A percentile compares a stretch with the other conserved stretches of the same genome.
These are phyloP conservation scores for Beauveria caledonica DNA, from an alignment of 2,329 filamentous ascomycete species.

Conservation along the genomic window DNA sequence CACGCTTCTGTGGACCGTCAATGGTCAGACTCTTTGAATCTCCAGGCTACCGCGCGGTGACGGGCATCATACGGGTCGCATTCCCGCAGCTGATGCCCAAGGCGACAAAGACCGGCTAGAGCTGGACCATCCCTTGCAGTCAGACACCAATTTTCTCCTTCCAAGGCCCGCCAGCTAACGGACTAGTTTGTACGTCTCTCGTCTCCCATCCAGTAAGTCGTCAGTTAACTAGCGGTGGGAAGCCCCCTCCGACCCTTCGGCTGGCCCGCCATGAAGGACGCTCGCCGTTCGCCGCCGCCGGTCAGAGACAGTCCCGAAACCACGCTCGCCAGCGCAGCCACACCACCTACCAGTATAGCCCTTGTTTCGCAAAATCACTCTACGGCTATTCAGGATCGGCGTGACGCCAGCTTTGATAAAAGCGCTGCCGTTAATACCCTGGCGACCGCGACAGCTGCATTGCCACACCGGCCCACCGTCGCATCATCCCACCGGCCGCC, in stretches of 20 bases:
- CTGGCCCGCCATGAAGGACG: conserved; percentile 3
- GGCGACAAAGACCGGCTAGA: neutral
- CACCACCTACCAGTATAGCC: neutral
- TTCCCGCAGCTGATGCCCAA: neutral
- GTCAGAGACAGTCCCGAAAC: conserved; percentile 1
- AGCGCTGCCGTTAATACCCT: conserved; percentile 1
- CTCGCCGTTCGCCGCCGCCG: conserved; percentile 1
- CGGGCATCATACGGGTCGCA: neutral
- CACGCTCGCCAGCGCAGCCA: neutral
- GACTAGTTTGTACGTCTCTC: neutral
- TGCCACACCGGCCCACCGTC: conserved; percentile 5
- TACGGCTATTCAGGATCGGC: neutral
- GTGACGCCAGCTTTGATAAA: neutral
- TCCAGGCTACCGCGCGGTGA: neutral
- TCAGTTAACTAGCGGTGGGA: neutral
- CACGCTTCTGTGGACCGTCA: conserved; percentile 2
- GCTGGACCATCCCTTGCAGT: conserved; percentile 6
- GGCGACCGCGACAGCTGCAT: neutral
- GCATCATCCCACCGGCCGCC: conserved; percentile 1
- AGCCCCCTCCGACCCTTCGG: conserved; percentile 1
- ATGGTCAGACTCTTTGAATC: neutral
- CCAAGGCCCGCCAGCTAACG: neutral
- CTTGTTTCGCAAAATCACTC: conserved; percentile 6
- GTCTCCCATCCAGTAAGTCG: neutral
- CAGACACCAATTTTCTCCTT: neutral